Evolutionary conservation across 2,329 filamentous ascomycete genomes (phyloP).

Genomic region (Ascocoryne sarcoides): DNA sequence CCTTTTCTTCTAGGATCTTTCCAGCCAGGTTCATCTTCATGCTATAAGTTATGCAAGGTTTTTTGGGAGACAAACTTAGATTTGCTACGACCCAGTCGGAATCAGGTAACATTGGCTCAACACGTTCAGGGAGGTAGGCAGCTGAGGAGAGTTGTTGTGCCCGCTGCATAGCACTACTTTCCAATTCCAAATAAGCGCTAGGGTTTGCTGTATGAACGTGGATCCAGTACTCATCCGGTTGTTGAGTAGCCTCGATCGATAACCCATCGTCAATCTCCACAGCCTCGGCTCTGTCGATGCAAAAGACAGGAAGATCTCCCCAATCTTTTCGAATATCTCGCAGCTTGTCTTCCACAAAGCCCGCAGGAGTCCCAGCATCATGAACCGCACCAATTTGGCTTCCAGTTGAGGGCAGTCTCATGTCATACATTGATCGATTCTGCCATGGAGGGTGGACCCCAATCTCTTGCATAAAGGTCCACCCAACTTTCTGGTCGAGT

Average conservation of each 20-base stretch:
- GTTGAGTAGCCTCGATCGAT: constrained; percentile 53
- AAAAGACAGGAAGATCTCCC: constrained; percentile 53
- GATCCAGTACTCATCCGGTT: constrained; percentile 56
- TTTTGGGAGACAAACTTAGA: constrained; percentile 45
- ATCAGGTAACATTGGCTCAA: constrained; percentile 47
- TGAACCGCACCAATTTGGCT: not conserved
- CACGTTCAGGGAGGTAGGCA: constrained; percentile 51
- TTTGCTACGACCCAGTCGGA: constrained; percentile 33
- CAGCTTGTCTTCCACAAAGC: constrained; percentile 36
- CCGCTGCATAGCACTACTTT: constrained; percentile 48
- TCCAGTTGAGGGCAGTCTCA: constrained; percentile 44
- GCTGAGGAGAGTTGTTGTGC: constrained; percentile 52
- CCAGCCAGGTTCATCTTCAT: constrained; percentile 46
- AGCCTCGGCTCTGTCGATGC: constrained; percentile 60
- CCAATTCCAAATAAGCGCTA: constrained; percentile 55
- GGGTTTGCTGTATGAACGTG: constrained; percentile 75
- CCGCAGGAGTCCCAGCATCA: too few species aligned
- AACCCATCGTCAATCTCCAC: constrained; percentile 72
- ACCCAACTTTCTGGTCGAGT: constrained; percentile 40
- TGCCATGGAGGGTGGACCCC: constrained; percentile 65
- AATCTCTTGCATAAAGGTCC: constrained; percentile 67
- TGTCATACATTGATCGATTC: constrained; percentile 52
- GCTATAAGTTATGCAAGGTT: constrained; percentile 54
- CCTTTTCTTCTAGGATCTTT: constrained; percentile 42
- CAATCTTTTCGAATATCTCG: constrained; percentile 48